Base-by-base conservation (phyloP, 169 alveolate genomes). In the Fabrea salina region DNA sequence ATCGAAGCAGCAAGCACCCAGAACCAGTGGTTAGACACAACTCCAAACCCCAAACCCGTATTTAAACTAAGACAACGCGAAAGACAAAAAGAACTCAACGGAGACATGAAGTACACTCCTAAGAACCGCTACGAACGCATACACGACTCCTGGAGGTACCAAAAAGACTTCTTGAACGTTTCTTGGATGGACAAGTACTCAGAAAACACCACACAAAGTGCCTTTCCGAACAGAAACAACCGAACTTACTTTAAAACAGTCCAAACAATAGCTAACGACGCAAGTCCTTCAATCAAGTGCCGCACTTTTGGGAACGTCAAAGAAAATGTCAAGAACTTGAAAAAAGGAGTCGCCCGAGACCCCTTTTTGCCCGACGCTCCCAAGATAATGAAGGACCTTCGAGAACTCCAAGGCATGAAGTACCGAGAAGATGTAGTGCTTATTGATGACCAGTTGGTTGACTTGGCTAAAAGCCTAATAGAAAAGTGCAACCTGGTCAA, bases 401-500 rank as follows among this genome's bases (percentile, higher is more conserved):
- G 39, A 51, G 59, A 51, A 22, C 19, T 51, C 27, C 37, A 33
- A 51, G 27, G 27, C 11, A 27, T 51, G 27, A 51, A 5, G 27
- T 51, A 27, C 59, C 19, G 8, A 11, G 59, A 51, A 22, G 59
- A 51, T 51, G 19, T 51, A 51, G 27, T 51, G 19, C 27, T 51
- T 5, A 33, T 51, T 64, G 75, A 64, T 64, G 37, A 35, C 4
- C 27, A 40, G 57, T 22, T 64, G 16, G 16, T 25, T 32, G 75
- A 64, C 35, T 5, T 64, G 35, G 75, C 75, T 16, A 19, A 35
- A 19, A 56, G 41, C 3, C 57, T 40, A 16, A 64, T 64, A 56
- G 75, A 30, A 4, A 64, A 64, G 41, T 64, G 75, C 54, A 64
- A 39, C 25, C 41, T 64, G n/a, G n/a, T n/a, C n/a, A n/a, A n/a